Conservation (phyloP, 345 rosid species). For the Eucalyptus pumila region DNA sequence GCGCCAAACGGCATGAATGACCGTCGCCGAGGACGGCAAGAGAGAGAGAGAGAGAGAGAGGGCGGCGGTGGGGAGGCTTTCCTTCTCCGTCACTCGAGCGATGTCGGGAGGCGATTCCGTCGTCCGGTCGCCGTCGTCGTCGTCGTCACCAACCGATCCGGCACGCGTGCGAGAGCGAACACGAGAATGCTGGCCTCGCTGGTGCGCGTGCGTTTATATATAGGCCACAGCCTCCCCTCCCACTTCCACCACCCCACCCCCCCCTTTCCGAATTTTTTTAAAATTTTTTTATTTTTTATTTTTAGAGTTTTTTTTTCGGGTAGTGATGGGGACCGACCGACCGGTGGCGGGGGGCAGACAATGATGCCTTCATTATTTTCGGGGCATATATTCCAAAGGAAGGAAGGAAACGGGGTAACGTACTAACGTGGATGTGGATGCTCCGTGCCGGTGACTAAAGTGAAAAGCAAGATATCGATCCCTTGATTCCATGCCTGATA, state of each 20-base stretch:
- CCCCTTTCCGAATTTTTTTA: neutral
- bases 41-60: conserved; percentile 31
- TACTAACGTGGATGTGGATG: neutral
- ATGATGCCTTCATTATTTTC: neutral
- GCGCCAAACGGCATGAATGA: conserved; percentile 58
- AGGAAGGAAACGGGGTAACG: neutral
- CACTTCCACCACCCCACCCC: too few species aligned
- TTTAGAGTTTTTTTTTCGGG: neutral
- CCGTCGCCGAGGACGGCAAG: conserved; percentile 78
- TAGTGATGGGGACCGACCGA: neutral
- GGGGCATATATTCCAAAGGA: neutral
- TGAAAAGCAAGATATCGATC: neutral
- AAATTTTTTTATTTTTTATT: accelerated
- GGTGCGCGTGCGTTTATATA: neutral
- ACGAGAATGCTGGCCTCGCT: neutral
- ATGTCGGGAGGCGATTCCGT: neutral
- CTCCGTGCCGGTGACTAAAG: neutral
- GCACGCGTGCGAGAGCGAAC: neutral
- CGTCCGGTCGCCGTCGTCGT: neutral
- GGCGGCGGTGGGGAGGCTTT: neutral
- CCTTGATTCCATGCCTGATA: neutral
- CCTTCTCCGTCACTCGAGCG: neutral
- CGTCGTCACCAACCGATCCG: neutral
- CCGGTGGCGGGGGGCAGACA: neutral
- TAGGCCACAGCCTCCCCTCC: neutral